Percentiles rank a stretch among this genome's conserved stretches.
Evolutionary conservation across 2,329 filamentous ascomycete genomes (phyloP).

Genomic region (Claviceps arundinis): DNA sequence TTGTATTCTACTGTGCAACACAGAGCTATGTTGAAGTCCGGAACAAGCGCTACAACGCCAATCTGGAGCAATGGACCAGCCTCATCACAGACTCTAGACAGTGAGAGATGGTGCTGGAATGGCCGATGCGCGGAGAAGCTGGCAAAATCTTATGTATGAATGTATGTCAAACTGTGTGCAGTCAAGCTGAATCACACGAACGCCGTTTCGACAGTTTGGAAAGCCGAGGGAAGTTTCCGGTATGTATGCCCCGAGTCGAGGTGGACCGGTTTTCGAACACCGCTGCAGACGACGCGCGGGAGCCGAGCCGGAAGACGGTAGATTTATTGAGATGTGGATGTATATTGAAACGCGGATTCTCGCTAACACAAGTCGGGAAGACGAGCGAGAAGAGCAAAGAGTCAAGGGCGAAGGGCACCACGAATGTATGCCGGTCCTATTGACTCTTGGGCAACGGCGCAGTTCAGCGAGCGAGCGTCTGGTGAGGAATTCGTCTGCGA

Average conservation of each 20-base stretch:
- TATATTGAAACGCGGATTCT: neutral
- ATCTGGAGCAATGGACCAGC: neutral
- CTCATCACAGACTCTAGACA: slow-evolving; percentile 4
- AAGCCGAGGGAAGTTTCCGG: neutral
- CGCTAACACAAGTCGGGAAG: neutral
- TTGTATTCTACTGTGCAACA: neutral
- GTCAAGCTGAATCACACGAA: neutral
- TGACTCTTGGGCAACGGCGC: neutral
- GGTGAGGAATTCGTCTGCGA: neutral
- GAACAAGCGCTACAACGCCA: slow-evolving; percentile 2
- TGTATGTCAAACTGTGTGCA: neutral
- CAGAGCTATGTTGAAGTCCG: neutral
- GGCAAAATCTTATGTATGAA: neutral
- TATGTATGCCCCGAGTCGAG: neutral
- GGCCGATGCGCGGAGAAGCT: neutral
- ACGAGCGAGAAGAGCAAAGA: neutral
- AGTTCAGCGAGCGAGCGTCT: slow-evolving; percentile 1
- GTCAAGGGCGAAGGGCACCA: neutral
- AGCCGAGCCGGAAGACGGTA: neutral
- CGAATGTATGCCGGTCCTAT: no score
- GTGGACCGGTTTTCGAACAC: neutral
- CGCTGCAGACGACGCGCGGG: neutral
- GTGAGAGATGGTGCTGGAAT: slow-evolving; percentile 1
- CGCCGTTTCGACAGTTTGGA: neutral
- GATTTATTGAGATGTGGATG: neutral